These are phyloP conservation scores for Gynandropsis gynandra DNA, from an alignment of 345 rosid species.

Conservation along the genomic window DNA sequence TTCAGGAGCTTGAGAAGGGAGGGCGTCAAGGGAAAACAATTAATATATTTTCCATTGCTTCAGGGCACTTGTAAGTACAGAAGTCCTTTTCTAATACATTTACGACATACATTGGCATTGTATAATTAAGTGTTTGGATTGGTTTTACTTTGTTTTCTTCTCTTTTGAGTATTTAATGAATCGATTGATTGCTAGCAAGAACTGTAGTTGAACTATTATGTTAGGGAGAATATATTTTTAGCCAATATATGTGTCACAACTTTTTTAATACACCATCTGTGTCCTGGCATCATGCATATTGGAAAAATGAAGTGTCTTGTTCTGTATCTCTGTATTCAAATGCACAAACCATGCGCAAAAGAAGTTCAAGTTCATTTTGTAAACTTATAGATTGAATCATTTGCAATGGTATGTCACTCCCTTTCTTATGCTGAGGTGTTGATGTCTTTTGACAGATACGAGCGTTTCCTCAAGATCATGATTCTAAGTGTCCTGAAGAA, in stretches of 20 bases:
- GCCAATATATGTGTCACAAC: constrained; percentile 1
- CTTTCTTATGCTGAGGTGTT: constrained; percentile 15
- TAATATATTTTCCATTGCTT: constrained; percentile 91
- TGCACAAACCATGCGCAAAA: constrained; percentile 3
- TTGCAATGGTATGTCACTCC: not conserved
- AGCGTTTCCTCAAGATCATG: constrained; percentile 95
- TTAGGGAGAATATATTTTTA: not conserved
- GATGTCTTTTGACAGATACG: constrained; percentile 58
- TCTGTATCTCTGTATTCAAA: not conserved
- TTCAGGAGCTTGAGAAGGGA: constrained; percentile 56
- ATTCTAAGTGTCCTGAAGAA: constrained; percentile 91
- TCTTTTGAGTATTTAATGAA: too few relatives aligned
- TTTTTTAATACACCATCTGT: constrained; percentile 8
- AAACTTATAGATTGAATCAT: not conserved
- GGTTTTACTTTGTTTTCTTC: too few relatives aligned
- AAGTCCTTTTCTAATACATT: constrained; percentile 10
- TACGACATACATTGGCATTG: constrained; percentile 15
- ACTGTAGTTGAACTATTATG: constrained; percentile 6
- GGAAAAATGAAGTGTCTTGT: constrained; percentile 7
- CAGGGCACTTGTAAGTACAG: constrained; percentile 91
- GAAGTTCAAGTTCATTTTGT: constrained; percentile 13
- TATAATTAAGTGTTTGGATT: not conserved
- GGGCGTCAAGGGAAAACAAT: constrained; percentile 73
- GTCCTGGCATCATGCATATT: constrained; percentile 2
- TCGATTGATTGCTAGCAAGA: too few relatives aligned